Conservation (phyloP, 805 yeast species). For the Grigorovia humatica region DNA sequence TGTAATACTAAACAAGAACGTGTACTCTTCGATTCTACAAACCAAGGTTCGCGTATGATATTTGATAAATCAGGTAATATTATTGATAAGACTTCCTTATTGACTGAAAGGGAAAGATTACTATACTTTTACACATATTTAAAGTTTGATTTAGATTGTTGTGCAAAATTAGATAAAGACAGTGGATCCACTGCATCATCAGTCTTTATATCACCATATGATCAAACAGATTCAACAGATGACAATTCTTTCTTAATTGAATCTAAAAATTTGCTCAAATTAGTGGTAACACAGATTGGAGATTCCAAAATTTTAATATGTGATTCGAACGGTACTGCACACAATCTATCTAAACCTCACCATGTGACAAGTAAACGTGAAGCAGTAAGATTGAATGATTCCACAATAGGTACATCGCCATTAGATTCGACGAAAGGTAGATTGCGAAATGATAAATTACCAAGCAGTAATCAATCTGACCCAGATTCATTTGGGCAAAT, state of each 20-base stretch:
- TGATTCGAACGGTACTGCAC: constrained; percentile 72
- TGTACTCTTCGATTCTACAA: constrained; percentile 17
- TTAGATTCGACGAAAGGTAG: not conserved
- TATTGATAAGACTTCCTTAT: constrained; percentile 27
- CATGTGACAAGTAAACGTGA: constrained; percentile 83
- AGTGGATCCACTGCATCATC: constrained; percentile 69
- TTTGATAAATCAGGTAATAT: constrained; percentile 29
- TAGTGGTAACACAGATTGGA: constrained; percentile 83
- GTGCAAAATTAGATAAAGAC: constrained; percentile 16
- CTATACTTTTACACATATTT: constrained; percentile 21
- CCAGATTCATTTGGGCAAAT: constrained; percentile 92
- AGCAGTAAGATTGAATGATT: constrained; percentile 48
- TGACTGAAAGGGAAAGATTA: constrained; percentile 25
- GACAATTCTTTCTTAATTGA: constrained; percentile 35
- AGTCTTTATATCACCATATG: constrained; percentile 34
- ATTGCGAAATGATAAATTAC: too few species aligned
- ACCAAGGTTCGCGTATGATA: constrained; percentile 26
- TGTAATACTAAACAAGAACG: constrained; percentile 29
- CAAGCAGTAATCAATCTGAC: constrained; percentile 21
- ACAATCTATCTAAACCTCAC: constrained; percentile 66
- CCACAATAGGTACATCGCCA: constrained; percentile 24
- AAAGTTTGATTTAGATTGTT: constrained; percentile 23
- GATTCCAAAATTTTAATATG: constrained; percentile 84
- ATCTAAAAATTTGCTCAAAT: constrained; percentile 51
- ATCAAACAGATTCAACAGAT: constrained; percentile 6